Percentiles rank a stretch among this genome's conserved stretches.
Conservation (phyloP, 345 rosid species). For the Lenwebbia sp. region DNA sequence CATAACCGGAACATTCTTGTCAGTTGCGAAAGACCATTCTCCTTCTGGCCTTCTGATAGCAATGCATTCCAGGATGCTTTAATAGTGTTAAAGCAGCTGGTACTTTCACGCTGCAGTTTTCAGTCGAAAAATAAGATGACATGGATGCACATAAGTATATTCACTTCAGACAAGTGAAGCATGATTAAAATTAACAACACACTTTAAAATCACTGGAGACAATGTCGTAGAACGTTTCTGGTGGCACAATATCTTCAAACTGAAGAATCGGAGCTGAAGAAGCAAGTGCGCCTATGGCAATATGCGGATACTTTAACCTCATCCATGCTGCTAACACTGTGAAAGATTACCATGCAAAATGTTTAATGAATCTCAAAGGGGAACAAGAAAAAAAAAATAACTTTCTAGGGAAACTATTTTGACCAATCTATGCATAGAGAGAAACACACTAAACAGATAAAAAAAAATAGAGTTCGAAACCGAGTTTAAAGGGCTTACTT, state of each 20-base stretch:
- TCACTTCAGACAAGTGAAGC: not conserved
- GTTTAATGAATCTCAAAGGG: not conserved
- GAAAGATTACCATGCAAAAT: constrained; percentile 1
- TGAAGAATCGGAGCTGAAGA: constrained; percentile 95
- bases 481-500: constrained; percentile 3
- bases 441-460: not conserved
- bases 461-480: not conserved
- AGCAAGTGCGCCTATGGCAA: constrained; percentile 85
- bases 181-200: not conserved
- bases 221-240: constrained; percentile 71
- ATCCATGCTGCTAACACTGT: constrained; percentile 98
- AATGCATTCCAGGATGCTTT: constrained; percentile 70
- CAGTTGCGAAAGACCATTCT: constrained; percentile 63
- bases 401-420: not conserved
- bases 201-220: constrained; percentile 82
- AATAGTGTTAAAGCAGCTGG: constrained; percentile 68
- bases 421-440: not conserved
- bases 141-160: not conserved
- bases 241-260: constrained; percentile 81
- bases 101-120: constrained; percentile 62
- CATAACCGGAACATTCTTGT: constrained; percentile 60
- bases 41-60: constrained; percentile 41
- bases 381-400: not conserved
- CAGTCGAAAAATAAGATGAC: not conserved
- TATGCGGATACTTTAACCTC: constrained; percentile 93